phyloP scores from a whole-genome alignment of 2,329 filamentous ascomycete genomes.

The Paecilomyces niveus region DNA sequence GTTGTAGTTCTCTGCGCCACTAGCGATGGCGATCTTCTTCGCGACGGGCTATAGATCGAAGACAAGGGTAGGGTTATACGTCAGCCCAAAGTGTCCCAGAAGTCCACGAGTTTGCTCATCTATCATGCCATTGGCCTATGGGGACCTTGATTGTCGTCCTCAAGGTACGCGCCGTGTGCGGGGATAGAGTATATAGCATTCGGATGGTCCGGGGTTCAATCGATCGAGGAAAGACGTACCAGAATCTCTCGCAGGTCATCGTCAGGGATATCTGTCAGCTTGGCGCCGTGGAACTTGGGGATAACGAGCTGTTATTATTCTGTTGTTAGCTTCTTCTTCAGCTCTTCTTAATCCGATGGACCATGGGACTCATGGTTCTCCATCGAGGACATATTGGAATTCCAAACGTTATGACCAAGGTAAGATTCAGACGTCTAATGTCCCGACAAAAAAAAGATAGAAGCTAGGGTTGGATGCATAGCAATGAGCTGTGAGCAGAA shows the following conservation, averaged over 20 bases:
- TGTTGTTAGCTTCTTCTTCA: slow-evolving; percentile 6
- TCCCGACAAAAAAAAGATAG: background rate
- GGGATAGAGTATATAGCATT: background rate
- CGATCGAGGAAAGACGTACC: slow-evolving; percentile 40
- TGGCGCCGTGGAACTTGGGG: slow-evolving; percentile 87
- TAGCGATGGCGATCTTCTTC: slow-evolving; percentile 77
- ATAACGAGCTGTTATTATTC: slow-evolving; percentile 68
- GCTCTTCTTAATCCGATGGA: too few relatives aligned
- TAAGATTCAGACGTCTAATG: background rate
- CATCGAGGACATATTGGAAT: background rate
- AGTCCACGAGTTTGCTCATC: background rate
- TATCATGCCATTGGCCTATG: background rate
- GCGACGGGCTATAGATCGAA: slow-evolving; percentile 57
- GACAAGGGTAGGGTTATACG: background rate
- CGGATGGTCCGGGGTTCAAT: background rate
- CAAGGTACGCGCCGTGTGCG: slow-evolving; percentile 9
- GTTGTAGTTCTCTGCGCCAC: slow-evolving; percentile 77
- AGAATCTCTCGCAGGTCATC: slow-evolving; percentile 77
- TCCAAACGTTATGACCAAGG: too few relatives aligned
- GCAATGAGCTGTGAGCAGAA: background rate
- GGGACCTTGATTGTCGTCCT: slow-evolving; percentile 1
- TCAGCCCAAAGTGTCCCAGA: background rate
- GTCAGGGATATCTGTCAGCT: slow-evolving; percentile 88
- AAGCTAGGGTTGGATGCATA: background rate
- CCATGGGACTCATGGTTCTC: background rate